Percentiles rank a stretch among this genome's conserved stretches.
Evolutionary conservation across 495 filamentous ascomycete genomes (phyloP).

Genomic region (Xylaria venustula): DNA sequence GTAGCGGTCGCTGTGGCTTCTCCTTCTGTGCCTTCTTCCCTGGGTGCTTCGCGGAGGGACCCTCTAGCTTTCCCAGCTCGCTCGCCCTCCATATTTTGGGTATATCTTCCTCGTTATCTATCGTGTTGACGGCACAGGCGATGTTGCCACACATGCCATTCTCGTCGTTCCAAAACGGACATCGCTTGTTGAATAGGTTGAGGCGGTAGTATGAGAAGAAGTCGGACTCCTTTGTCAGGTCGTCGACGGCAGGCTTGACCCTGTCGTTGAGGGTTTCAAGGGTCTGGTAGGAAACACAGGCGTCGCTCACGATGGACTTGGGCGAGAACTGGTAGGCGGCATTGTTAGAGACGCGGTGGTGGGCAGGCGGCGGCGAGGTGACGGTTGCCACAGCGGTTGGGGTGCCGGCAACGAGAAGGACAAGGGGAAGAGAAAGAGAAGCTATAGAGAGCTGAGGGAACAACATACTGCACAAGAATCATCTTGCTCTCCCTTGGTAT

Average conservation of each 20-base stretch:
- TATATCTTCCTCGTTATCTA: slow-evolving; percentile 93
- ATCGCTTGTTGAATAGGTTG: slow-evolving; percentile 93
- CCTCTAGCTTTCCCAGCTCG: slow-evolving; percentile 89
- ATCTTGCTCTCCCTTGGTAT: slow-evolving; percentile 34
- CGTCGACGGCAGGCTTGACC: slow-evolving; percentile 75
- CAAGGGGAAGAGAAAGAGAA: slow-evolving; percentile 21
- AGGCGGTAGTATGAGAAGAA: slow-evolving; percentile 97
- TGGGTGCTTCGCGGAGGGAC: slow-evolving; percentile 86
- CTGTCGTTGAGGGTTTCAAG: slow-evolving; percentile 80
- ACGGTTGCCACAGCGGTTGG: slow-evolving; percentile 13
- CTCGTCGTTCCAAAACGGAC: slow-evolving; percentile 93
- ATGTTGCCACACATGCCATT: slow-evolving; percentile 97
- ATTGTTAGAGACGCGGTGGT: slow-evolving; percentile 36
- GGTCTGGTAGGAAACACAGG: slow-evolving; percentile 87
- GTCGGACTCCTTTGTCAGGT: slow-evolving; percentile 82
- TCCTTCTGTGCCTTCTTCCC: slow-evolving; percentile 67
- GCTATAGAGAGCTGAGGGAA: slow-evolving; percentile 21
- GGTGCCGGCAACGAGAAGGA: slow-evolving; percentile 20
- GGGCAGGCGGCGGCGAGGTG: slow-evolving; percentile 20
- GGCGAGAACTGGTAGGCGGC: slow-evolving; percentile 49
- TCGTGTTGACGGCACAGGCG: slow-evolving; percentile 93
- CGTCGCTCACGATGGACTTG: slow-evolving; percentile 69
- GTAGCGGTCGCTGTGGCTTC: slow-evolving; percentile 68
- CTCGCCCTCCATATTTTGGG: slow-evolving; percentile 87
- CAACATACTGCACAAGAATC: slow-evolving; percentile 48